Evolutionary conservation across 805 yeast genomes (phyloP), one percentile per base, ranked within the genome.

Genomic region (Metschnikowia hibisci): DNA sequence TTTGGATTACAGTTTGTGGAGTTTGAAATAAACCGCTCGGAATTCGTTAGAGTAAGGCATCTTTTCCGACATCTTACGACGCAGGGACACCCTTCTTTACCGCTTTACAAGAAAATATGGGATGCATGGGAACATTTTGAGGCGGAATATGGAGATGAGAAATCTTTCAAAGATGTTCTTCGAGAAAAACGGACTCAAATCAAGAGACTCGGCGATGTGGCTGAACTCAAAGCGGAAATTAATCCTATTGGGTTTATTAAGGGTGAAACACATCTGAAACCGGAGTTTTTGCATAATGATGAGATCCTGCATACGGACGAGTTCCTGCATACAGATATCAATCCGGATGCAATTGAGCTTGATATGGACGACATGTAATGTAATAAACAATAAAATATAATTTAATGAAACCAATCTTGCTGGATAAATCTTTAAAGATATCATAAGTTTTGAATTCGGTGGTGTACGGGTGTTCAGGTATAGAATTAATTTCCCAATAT

Each of bases 61-160:
- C 59, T 91, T 6, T 74, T 76, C 48, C 73, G 68, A 43, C 83
- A 51, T 40, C 41, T 66, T 4, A 51, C 58, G 9, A 41, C 52
- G 4, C 52, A 63, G 26, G 48, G 57, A 1, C 56, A 56, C 28
- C 64, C 67, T 0, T 50, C 50, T 3, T 34, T 45, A 14, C 44
- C 43, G 2, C 40, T 56, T 26, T 32, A 51, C 45, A 44, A 45
- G 13, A 12, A 38, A 6, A 38, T 57, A 1, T 88, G 96, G 95
- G 64, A 63, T 1, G 60, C 62, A 23, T 90, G 96, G 95, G 81
- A 81, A 42, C 57, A 67, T 9, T 87, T 89, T 59, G 98, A 90
- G 57, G 58, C 85, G 27, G 69, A 75, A 11, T 52, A 77, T 58
- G 98, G 98, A 4, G 66, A 75, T 45, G 93, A 85, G 54, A 73